phyloP scores from a whole-genome alignment of 2,329 filamentous ascomycete genomes.

The Diaporthe aspalathi region DNA sequence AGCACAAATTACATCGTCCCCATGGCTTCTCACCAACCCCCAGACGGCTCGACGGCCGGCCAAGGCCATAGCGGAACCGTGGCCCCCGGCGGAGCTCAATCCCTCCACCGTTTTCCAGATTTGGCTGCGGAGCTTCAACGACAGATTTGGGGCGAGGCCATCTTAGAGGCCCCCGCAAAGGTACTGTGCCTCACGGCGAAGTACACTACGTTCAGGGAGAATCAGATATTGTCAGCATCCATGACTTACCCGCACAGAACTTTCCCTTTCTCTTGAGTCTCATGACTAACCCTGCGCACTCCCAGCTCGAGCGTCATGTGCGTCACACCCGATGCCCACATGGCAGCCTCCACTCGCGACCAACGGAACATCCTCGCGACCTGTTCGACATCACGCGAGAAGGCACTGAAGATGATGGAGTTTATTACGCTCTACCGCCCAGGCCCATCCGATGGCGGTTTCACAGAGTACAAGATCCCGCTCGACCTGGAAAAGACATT shows the following conservation, averaged over 20 bases:
- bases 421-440: not conserved
- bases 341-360: not conserved
- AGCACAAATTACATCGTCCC: not conserved
- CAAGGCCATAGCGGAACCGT: not conserved
- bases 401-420: not conserved
- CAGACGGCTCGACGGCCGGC: not conserved
- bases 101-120: not conserved
- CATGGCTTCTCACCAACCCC: not conserved
- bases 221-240: not conserved
- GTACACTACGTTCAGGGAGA: too few relatives aligned
- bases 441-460: too few relatives aligned
- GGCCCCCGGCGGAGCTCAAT: not conserved
- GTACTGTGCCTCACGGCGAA: not conserved
- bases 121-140: not conserved
- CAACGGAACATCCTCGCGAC: not conserved
- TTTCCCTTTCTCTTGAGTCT: not conserved
- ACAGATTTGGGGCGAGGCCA: not conserved
- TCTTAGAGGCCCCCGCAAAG: not conserved
- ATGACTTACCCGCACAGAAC: too few relatives aligned
- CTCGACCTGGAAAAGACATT: not conserved
- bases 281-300: not conserved
- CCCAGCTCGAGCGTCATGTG: not conserved
- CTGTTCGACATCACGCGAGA: not conserved
- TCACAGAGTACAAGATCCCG: not conserved
- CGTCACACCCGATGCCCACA: not conserved